Base-by-base conservation (phyloP, 2,329 filamentous ascomycete genomes). In the Penicillium corylophilum region DNA sequence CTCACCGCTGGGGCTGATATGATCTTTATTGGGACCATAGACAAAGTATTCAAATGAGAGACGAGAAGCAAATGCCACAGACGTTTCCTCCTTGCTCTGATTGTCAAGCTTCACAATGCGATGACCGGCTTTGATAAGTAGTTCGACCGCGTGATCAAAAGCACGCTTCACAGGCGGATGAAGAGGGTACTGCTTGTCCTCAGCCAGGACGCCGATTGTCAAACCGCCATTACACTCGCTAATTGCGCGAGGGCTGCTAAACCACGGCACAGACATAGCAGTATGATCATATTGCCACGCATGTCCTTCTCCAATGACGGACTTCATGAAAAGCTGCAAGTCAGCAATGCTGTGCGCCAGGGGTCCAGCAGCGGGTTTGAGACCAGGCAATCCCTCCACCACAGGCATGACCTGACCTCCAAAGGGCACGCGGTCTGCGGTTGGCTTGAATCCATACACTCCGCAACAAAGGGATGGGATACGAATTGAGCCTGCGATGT, bases 81-180 rank as follows among this genome's bases (percentile, higher is more conserved):
- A 54, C 1, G 48, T 43, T 12, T 55, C 48, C 18, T 55, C 53
- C 2, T 44, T 24, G 3, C 39, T 69, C 24, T 75, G 66, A 36
- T 76, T 51, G 10, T 67, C 56, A 24, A 80, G 53, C 0, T 57
- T 55, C 0, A 81, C 53, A 0, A 83, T 61, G 0, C 63, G 65
- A 54, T 83, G 78, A 0, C 81, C 81, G 0, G 73, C 71, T 0
- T 60, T 64, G 29, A 68, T 60, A 3, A 84, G 61, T 0, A 58
- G 60, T 0, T 65, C 63, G 0, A 73, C 65, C 0, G 77, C 77
- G 0, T 60, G 65, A 5, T 76, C 66, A 1, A 83, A 53, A 1
- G 76, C 70, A 2, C 78, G 70, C 1, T 69, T 71, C 1, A 83
- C 73, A 0, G 80, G 77, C 0, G 82, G 80, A 22, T 82, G 79